Base-by-base conservation (phyloP, 2,329 filamentous ascomycete species). In the Epichloe hybrida region DNA sequence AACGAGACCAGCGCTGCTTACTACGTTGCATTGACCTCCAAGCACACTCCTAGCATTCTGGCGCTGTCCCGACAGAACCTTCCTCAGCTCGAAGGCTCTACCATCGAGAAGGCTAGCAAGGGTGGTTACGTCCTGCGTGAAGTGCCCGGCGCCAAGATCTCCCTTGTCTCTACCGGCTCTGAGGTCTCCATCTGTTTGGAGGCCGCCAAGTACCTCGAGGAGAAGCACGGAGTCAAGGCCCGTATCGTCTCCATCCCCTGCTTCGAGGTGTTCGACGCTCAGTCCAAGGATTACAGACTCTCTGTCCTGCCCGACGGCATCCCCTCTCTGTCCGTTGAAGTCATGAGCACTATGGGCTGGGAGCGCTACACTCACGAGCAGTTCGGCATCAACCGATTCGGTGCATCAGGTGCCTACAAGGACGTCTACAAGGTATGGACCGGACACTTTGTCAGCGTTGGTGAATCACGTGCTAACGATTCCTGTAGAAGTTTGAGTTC, bases 351-450 rank as follows among this genome's bases (percentile, higher is more conserved):
- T 60, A 83, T 96, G 73, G 93, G 93, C 62, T 98, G 93, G 93
- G 90, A 97, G 81, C 86, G 91, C 72, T 98, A 97, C 76, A 87
- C 89, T 53, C 91, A 98, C 74, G 93, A 98, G 82, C 93, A 98
- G 77, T 98, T 98, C 65, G 93, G 93, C 69, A 83, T 98, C 60
- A 98, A 98, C 85, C 83, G 93, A 69, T 98, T 98, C 72, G 93
- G 93, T 82, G 91, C 91, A 60, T 95, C 88, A 51, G 93, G 91
- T 64, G 85, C 91, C 59, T 97, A 97, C 79, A 91, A 91, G 84
- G 84, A 97, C 64, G 89, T 98, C 55, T 98, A 98, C 81, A 85
- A 87, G 79, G 87, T 76, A 76, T 72, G 79, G 70, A 50, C 34
- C 34, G 46, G 46, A 43, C 31, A 23, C 1, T 8, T 4, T 20